Conservation (phyloP, 2,329 filamentous ascomycete genomes). For the Pseudocercospora pini-densiflorae region DNA sequence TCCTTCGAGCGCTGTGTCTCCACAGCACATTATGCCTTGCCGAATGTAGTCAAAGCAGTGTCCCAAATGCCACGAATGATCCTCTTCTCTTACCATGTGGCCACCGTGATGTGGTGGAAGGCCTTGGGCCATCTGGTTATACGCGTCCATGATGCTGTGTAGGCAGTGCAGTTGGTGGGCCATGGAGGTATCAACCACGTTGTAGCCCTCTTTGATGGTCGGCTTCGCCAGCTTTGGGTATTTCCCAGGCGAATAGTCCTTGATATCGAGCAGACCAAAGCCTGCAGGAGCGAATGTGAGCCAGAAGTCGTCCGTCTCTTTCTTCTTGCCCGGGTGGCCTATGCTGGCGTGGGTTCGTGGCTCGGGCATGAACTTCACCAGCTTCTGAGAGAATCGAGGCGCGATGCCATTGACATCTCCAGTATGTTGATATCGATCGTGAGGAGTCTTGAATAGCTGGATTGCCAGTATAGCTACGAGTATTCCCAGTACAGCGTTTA, state of each 20-base stretch:
- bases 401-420: constrained; percentile 19
- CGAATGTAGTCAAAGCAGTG: constrained; percentile 21
- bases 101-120: neutral
- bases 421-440: constrained; percentile 13
- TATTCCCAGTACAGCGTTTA: constrained; percentile 7
- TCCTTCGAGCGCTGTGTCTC: constrained; percentile 19
- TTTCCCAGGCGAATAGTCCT: constrained; percentile 6
- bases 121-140: constrained; percentile 14
- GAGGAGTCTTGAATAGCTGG: constrained; percentile 1
- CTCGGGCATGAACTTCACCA: constrained; percentile 12
- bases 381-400: constrained; percentile 11
- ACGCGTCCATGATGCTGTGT: constrained; percentile 14
- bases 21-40: constrained; percentile 21
- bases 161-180: constrained; percentile 18
- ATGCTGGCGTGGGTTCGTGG: constrained; percentile 9
- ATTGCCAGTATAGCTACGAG: neutral
- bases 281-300: constrained; percentile 16
- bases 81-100: constrained; percentile 2
- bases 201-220: constrained; percentile 13
- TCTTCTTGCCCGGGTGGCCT: constrained; percentile 10
- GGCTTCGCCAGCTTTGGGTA: constrained; percentile 9
- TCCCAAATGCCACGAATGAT: constrained; percentile 20
- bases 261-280: constrained; percentile 14
- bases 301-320: constrained; percentile 14
- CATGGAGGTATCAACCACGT: constrained; percentile 17